Conservation (phyloP, 208 protist species). For the Crithidia sp. region DNA sequence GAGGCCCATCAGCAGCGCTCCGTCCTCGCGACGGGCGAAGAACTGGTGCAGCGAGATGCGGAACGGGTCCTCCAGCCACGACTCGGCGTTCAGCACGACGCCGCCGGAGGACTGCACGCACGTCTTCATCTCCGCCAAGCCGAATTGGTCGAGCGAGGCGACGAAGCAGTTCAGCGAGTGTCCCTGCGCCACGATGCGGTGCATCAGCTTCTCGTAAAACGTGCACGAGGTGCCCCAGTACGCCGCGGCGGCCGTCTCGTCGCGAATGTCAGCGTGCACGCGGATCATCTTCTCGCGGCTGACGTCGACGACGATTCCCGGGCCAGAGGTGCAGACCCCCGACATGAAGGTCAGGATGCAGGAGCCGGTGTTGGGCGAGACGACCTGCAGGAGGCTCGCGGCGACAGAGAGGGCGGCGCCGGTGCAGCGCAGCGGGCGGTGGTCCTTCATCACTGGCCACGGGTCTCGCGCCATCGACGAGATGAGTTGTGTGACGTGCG, state of each 20-base stretch:
- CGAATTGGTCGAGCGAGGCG: conserved; percentile 97
- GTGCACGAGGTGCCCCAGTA: conserved; percentile 80
- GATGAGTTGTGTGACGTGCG: conserved; percentile 89
- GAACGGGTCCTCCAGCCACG: conserved; percentile 96
- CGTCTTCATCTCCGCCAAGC: conserved; percentile 96
- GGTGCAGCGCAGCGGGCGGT: conserved; percentile 95
- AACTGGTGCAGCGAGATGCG: conserved; percentile 93
- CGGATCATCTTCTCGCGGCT: conserved; percentile 96
- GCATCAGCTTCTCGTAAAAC: conserved; percentile 96
- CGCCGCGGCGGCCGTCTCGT: conserved; percentile 66
- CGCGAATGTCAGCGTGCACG: conserved; percentile 96
- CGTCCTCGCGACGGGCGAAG: conserved; percentile 77
- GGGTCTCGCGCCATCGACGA: conserved; percentile 95
- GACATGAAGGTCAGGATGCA: conserved; percentile 97
- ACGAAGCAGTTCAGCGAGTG: conserved; percentile 97
- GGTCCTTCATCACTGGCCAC: conserved; percentile 93
- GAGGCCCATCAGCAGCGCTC: conserved; percentile 93
- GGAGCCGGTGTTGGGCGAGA: conserved; percentile 90
- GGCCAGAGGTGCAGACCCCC: conserved; percentile 95
- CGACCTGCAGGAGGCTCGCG: conserved; percentile 92
- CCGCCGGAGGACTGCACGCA: conserved; percentile 94
- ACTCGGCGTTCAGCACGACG: conserved; percentile 96
- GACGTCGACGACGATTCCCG: conserved; percentile 92
- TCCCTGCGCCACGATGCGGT: conserved; percentile 92
- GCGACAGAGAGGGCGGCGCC: conserved; percentile 97